These are phyloP conservation scores for Phyllosticta citribraziliensis DNA, from an alignment of 2,329 filamentous ascomycete genomes.

Conservation along the genomic window DNA sequence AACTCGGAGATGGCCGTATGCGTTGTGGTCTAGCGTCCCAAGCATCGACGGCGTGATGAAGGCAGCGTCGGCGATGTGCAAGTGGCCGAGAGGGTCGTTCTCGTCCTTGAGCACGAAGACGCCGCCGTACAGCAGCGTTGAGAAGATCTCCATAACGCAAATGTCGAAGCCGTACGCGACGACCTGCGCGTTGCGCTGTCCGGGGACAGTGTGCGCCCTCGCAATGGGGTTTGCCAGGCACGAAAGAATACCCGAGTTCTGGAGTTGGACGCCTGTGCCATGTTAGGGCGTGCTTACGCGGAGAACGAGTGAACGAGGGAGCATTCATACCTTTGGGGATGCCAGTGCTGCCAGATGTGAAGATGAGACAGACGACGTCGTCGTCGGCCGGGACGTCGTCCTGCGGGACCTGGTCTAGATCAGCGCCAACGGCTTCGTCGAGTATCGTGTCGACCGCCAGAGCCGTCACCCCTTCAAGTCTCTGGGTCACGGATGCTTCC, in stretches of 20 bases:
- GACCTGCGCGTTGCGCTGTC: constrained; percentile 10
- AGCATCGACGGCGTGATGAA: constrained; percentile 8
- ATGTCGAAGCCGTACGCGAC: constrained; percentile 11
- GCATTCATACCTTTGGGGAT: constrained; percentile 1
- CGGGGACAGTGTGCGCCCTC: constrained; percentile 6
- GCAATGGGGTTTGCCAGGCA: constrained; percentile 3
- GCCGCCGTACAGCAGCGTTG: constrained; percentile 9
- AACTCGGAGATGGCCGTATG: constrained; percentile 3
- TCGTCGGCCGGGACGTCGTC: not conserved
- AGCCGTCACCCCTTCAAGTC: not conserved
- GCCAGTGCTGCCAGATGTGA: constrained; percentile 10
- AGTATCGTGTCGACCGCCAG: not conserved
- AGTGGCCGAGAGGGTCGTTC: constrained; percentile 6
- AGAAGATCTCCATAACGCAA: constrained; percentile 11
- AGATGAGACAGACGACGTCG: constrained; percentile 1
- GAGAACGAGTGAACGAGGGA: too few relatives aligned
- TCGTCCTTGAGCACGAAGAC: constrained; percentile 11
- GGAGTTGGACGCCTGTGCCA: not conserved
- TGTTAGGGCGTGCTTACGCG: too few relatives aligned
- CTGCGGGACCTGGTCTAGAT: not conserved
- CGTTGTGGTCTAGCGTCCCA: not conserved
- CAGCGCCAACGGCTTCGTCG: not conserved
- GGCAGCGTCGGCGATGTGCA: constrained; percentile 5
- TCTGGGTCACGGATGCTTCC: not conserved
- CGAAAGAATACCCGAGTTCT: constrained; percentile 8